These are phyloP conservation scores for Suillus discolor DNA, from an alignment of 768 basidiomycete genomes.

Conservation along the genomic window DNA sequence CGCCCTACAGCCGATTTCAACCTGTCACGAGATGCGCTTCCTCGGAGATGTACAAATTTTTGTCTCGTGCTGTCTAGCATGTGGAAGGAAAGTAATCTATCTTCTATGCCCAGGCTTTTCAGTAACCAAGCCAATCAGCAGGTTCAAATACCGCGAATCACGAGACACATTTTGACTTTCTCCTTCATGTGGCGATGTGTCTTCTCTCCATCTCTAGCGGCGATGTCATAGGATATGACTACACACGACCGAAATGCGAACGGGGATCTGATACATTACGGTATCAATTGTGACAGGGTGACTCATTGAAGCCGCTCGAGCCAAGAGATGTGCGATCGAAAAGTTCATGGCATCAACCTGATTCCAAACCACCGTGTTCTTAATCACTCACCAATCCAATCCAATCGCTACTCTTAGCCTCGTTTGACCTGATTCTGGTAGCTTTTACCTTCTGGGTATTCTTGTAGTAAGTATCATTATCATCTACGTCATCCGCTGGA, in stretches of 20 bases:
- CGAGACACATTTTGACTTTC: background rate
- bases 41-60: background rate
- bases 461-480: background rate
- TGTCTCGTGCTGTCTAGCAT: background rate
- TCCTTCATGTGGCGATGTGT: background rate
- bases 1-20: background rate
- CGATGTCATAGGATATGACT: background rate
- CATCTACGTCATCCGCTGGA: background rate
- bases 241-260: background rate
- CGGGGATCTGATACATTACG: background rate
- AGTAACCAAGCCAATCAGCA: background rate
- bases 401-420: background rate
- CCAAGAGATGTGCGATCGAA: too few relatives aligned
- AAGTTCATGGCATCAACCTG: too few relatives aligned
- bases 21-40: background rate
- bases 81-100: background rate
- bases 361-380: background rate
- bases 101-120: background rate
- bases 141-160: background rate
- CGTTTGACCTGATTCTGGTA: background rate
- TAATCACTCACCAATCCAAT: background rate
- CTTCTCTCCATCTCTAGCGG: background rate
- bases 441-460: background rate
- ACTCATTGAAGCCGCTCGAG: background rate
- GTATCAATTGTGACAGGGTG: slow-evolving; percentile 3